Evolutionary conservation across 2,329 filamentous ascomycete species (phyloP).

Genomic region (Oidium heveae): DNA sequence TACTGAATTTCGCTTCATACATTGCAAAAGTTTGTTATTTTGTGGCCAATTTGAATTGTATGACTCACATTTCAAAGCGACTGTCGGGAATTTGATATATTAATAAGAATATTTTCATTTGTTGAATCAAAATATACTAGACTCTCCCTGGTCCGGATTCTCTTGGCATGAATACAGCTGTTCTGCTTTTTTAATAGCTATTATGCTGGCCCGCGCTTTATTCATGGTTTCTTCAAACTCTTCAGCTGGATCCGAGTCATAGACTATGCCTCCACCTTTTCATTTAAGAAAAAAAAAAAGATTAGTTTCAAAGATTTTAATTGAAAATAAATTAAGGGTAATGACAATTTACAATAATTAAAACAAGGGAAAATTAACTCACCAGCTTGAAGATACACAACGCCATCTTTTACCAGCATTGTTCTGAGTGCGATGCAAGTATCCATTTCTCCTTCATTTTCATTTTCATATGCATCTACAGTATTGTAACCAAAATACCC

Average conservation of each 20-base stretch:
- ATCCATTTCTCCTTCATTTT: constrained; percentile 70
- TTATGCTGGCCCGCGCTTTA: constrained; percentile 76
- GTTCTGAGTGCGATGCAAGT: constrained; percentile 52
- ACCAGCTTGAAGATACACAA: constrained; percentile 74
- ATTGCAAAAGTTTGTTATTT: too few species aligned
- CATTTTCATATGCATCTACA: constrained; percentile 34
- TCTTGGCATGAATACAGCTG: constrained; percentile 14
- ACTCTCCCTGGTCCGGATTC: too few species aligned
- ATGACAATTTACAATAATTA: neutral
- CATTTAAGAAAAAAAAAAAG: neutral
- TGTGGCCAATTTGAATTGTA: too few species aligned
- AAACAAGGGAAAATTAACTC: neutral
- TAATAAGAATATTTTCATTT: too few species aligned
- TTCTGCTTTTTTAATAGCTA: constrained; percentile 68
- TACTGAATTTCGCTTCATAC: too few species aligned
- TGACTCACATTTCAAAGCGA: too few species aligned
- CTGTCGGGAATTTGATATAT: too few species aligned
- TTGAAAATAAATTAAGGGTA: too few species aligned
- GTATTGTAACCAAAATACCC: constrained; percentile 84
- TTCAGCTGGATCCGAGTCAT: constrained; percentile 73
- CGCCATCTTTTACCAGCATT: constrained; percentile 78
- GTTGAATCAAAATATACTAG: too few species aligned
- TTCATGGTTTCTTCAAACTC: constrained; percentile 96
- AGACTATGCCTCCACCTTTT: constrained; percentile 64
- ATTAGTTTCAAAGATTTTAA: neutral